phyloP scores from a whole-genome alignment of 75 land plant genomes.

The Pinus albicaulis region DNA sequence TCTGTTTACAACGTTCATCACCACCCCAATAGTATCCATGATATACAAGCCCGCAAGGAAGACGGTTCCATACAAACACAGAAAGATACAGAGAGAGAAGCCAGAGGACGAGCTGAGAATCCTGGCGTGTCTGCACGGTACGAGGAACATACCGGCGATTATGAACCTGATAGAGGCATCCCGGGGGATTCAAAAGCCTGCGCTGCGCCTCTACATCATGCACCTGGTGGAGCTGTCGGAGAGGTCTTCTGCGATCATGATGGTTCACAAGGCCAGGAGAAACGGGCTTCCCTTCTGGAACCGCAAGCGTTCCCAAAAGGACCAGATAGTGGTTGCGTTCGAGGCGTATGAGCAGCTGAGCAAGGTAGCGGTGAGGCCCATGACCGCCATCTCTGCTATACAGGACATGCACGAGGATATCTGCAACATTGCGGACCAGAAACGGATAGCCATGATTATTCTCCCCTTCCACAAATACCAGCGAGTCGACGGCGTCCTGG shows the following conservation, averaged over 20 bases:
- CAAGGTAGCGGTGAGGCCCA: conserved; percentile 46
- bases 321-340: conserved; percentile 69
- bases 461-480: conserved; percentile 2
- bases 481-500: conserved; percentile 53
- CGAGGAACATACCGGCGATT: no score
- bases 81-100: no score
- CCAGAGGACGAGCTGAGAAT: no score
- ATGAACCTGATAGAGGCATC: conserved; percentile 18
- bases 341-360: conserved; percentile 27
- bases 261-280: no score
- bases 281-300: no score
- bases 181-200: conserved; percentile 33
- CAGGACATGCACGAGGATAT: no score
- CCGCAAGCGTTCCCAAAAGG: conserved; percentile 16
- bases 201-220: conserved; percentile 63
- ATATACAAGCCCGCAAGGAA: conserved; percentile 80
- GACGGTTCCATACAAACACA: not conserved
- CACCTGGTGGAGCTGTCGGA: not conserved
- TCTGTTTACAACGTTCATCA: conserved; percentile 85
- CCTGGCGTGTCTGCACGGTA: no score
- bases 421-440: no score
- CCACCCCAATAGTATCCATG: conserved; percentile 73
- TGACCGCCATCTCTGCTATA: conserved; percentile 62
- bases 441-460: no score
- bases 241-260: no score